Evolutionary conservation across 148 eudicot genomes (phyloP).

Genomic region (Camellia lanceoleosa): DNA sequence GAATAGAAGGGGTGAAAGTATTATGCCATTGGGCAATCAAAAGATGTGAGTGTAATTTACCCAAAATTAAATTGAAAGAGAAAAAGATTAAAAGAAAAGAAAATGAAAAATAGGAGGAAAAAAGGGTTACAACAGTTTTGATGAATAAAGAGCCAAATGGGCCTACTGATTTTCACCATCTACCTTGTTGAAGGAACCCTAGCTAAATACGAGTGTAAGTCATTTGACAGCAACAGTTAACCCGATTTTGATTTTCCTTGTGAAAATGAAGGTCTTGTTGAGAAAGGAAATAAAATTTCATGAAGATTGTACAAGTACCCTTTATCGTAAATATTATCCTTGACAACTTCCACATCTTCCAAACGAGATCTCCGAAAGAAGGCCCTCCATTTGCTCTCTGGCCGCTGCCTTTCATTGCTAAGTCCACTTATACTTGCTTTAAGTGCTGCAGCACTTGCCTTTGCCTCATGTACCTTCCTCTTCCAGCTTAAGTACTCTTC

Average conservation of each 20-base stretch:
- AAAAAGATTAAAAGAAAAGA: background rate
- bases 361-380: constrained; percentile 70
- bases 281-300: constrained; percentile 67
- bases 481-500: constrained; percentile 68
- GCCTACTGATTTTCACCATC: background rate
- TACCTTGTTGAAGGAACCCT: background rate
- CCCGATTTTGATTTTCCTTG: constrained; percentile 52
- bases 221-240: constrained; percentile 20
- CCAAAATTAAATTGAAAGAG: no score
- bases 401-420: constrained; percentile 46
- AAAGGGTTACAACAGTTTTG: background rate
- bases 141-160: background rate
- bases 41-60: no score
- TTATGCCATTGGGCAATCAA: no score
- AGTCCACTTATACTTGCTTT: constrained; percentile 59
- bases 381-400: constrained; percentile 74
- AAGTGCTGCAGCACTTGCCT: constrained; percentile 66
- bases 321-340: constrained; percentile 64
- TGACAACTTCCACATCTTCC: constrained; percentile 44
- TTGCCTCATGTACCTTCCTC: constrained; percentile 73
- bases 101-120: background rate
- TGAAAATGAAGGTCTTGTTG: constrained; percentile 59
- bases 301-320: constrained; percentile 57
- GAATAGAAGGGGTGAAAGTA: no score
- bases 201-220: background rate